Conservation (phyloP, 1,284 basidiomycete genomes). For the Porogramme epimiltina region DNA sequence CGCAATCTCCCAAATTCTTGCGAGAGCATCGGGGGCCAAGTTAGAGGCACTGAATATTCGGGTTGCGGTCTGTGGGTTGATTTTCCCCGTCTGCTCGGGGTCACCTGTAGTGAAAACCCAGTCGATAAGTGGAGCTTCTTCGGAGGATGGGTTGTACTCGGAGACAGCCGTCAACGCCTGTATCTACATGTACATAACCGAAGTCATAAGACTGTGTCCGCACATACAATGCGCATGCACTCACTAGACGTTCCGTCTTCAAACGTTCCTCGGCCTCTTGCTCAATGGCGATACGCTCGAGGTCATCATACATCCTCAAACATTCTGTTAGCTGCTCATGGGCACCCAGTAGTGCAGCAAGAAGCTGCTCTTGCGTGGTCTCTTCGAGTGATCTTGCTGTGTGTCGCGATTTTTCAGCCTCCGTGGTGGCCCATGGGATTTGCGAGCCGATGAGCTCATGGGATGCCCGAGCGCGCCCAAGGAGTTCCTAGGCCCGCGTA, state of each 20-base stretch:
- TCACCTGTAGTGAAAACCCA: constrained; percentile 70
- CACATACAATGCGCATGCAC: background rate
- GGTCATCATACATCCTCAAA: constrained; percentile 58
- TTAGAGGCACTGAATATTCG: constrained; percentile 77
- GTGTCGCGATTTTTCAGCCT: constrained; percentile 59
- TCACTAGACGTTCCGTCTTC: constrained; percentile 28
- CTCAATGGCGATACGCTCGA: constrained; percentile 62
- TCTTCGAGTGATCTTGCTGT: constrained; percentile 14
- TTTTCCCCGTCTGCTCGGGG: constrained; percentile 70
- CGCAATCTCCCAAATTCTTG: constrained; percentile 91
- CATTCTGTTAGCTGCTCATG: constrained; percentile 54
- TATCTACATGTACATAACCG: constrained; percentile 11
- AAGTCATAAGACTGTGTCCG: background rate
- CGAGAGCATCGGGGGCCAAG: constrained; percentile 74
- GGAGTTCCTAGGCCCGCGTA: constrained; percentile 59
- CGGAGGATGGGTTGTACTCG: constrained; percentile 59
- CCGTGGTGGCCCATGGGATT: constrained; percentile 77
- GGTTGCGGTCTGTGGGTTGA: constrained; percentile 82
- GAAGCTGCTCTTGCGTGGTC: constrained; percentile 59
- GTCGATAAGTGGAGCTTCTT: constrained; percentile 66
- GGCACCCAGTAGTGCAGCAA: constrained; percentile 64
- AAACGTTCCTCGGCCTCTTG: constrained; percentile 45
- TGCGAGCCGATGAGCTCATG: constrained; percentile 74
- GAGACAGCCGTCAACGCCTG: constrained; percentile 29
- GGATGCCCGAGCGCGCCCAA: constrained; percentile 64